Percentiles rank a stretch among this genome's conserved stretches.
Conservation (phyloP, 2,329 filamentous ascomycete genomes). For the Elsinoe arachidis region DNA sequence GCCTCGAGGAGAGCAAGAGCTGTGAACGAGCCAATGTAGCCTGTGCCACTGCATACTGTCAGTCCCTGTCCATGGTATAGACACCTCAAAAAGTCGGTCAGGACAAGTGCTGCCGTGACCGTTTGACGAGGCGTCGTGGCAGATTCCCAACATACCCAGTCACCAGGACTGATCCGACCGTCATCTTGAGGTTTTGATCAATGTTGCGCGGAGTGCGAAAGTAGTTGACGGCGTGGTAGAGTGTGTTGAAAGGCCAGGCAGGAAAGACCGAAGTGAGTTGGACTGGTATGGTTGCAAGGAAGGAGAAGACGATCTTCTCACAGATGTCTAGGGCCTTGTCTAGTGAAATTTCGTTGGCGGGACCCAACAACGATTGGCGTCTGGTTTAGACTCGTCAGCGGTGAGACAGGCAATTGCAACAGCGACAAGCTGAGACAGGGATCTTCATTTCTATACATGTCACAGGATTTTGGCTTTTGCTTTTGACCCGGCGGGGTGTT, state of each 20-base stretch:
- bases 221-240: background rate
- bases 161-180: slow-evolving; percentile 79
- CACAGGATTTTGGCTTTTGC: background rate
- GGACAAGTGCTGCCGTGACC: slow-evolving; percentile 5
- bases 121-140: background rate
- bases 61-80: slow-evolving; percentile 15
- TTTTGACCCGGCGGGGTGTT: background rate
- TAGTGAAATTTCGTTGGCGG: slow-evolving; percentile 6
- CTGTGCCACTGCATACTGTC: slow-evolving; percentile 63
- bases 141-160: slow-evolving; percentile 60
- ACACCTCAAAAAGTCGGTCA: background rate
- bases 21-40: slow-evolving; percentile 98
- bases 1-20: slow-evolving; percentile 83
- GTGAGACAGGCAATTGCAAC: slow-evolving; percentile 8
- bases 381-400: background rate
- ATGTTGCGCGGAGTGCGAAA: background rate
- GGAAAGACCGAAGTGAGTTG: background rate
- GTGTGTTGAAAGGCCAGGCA: background rate
- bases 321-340: background rate
- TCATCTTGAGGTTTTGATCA: slow-evolving; percentile 44
- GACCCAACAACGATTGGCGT: slow-evolving; percentile 9
- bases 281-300: slow-evolving; percentile 1
- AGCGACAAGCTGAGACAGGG: slow-evolving; percentile 11
- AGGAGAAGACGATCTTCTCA: slow-evolving; percentile 3
- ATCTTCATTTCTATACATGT: slow-evolving; percentile 12